Evolutionary conservation across 208 protist genomes (phyloP).

Genomic region (Perkinsela sp.): DNA sequence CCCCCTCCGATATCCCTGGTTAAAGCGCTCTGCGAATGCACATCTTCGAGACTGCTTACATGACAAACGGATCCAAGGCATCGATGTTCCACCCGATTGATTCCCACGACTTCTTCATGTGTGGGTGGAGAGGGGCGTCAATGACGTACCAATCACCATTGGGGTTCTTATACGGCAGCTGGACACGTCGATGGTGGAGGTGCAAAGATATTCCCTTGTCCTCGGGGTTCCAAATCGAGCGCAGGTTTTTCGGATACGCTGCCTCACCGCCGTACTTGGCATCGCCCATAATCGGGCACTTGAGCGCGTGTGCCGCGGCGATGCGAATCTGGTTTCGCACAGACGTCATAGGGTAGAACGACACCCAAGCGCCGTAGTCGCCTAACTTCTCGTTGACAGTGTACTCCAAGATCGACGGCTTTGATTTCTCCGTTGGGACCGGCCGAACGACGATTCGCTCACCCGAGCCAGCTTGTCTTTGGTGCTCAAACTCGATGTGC

Average conservation of each 20-base stretch:
- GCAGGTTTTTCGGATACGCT: conserved; percentile 40
- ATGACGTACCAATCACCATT: conserved; percentile 44
- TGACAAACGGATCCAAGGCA: conserved; percentile 33
- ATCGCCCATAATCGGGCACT: conserved; percentile 58
- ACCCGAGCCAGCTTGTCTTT: conserved; percentile 16
- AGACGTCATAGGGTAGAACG: conserved; percentile 57
- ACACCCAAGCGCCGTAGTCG: conserved; percentile 56
- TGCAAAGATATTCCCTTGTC: conserved; percentile 44
- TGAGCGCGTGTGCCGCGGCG: conserved; percentile 53
- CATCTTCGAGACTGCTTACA: too few relatives aligned
- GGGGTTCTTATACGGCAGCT: conserved; percentile 58
- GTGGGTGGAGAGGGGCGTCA: conserved; percentile 39
- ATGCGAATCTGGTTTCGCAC: conserved; percentile 61
- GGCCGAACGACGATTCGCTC: conserved; percentile 42
- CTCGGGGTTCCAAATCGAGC: conserved; percentile 39
- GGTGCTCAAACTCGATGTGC: conserved; percentile 34
- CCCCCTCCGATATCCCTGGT: too few relatives aligned
- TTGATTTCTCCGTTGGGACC: conserved; percentile 27
- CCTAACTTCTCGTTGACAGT: conserved; percentile 52
- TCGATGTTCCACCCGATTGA: conserved; percentile 44
- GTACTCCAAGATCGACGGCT: conserved; percentile 55
- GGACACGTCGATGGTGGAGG: conserved; percentile 54
- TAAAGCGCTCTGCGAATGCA: too few relatives aligned
- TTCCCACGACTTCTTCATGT: conserved; percentile 64
- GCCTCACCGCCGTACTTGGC: conserved; percentile 57